A percentile compares a stretch with the other conserved stretches of the same genome.
Evolutionary conservation across 2,329 filamentous ascomycete species (phyloP).

Genomic region (Diaporthe ampelina): DNA sequence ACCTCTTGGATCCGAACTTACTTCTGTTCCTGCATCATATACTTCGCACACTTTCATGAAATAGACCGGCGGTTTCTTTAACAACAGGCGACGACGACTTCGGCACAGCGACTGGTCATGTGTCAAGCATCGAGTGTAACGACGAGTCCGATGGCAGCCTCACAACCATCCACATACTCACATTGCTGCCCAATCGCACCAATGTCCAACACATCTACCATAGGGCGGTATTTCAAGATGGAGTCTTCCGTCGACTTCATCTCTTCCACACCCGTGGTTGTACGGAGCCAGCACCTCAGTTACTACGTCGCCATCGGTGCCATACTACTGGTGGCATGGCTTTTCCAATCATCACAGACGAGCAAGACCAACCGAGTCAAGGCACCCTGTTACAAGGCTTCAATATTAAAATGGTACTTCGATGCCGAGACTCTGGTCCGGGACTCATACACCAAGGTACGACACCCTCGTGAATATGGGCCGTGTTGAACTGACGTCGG

Average conservation of each 20-base stretch:
- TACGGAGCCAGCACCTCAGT: conserved; percentile 51
- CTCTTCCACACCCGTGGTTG: conserved; percentile 47
- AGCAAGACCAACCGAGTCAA: conserved; percentile 52
- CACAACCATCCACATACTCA: conserved; percentile 31
- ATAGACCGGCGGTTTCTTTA: background rate
- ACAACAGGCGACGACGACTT: background rate
- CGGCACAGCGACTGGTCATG: conserved; percentile 30
- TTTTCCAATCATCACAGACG: conserved; percentile 51
- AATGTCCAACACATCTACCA: conserved; percentile 44
- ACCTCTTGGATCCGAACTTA: background rate
- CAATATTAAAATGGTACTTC: conserved; percentile 65
- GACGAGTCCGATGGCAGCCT: conserved; percentile 36
- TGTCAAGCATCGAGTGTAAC: conserved; percentile 35
- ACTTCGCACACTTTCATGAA: conserved; percentile 2
- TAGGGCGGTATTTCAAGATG: conserved; percentile 44
- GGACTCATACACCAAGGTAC: conserved; percentile 64
- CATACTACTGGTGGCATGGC: conserved; percentile 55
- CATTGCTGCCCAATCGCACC: conserved; percentile 35
- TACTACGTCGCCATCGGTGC: conserved; percentile 58
- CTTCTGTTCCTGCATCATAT: background rate
- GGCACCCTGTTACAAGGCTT: conserved; percentile 62
- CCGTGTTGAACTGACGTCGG: background rate
- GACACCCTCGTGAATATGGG: background rate
- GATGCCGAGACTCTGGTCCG: conserved; percentile 61
- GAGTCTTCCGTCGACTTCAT: conserved; percentile 45